Evolutionary conservation across 352 stramenopile genomes (phyloP).

Genomic region (Paralagenidium karlingii): DNA sequence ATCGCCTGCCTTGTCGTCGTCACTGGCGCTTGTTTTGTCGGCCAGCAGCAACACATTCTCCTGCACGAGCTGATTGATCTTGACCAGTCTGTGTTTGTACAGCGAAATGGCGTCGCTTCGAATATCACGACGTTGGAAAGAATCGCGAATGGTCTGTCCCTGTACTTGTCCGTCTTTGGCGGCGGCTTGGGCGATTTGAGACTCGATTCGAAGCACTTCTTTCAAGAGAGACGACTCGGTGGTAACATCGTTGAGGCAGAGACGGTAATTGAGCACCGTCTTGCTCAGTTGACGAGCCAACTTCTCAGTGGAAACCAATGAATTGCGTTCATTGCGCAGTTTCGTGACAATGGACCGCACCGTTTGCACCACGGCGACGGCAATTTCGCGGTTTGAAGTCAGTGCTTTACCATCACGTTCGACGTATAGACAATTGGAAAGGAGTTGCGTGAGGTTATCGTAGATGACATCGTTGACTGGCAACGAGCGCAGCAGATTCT

Average conservation of each 20-base stretch:
- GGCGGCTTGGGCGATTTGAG: conserved; percentile 18
- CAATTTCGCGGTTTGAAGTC: conserved; percentile 21
- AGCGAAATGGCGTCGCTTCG: conserved; percentile 48
- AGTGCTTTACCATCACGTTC: conserved; percentile 15
- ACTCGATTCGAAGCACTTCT: conserved; percentile 38
- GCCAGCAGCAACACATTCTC: conserved; percentile 19
- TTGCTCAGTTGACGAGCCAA: conserved; percentile 31
- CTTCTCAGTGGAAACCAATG: conserved; percentile 9
- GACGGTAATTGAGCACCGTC: conserved; percentile 27
- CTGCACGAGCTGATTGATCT: conserved; percentile 22
- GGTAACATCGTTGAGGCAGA: conserved; percentile 35
- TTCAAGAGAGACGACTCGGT: conserved; percentile 12
- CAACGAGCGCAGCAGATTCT: conserved; percentile 37
- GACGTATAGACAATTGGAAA: conserved; percentile 46
- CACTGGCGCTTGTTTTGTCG: too few species aligned
- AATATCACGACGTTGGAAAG: conserved; percentile 63
- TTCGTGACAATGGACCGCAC: conserved; percentile 19
- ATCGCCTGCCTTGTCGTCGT: conserved; percentile 4
- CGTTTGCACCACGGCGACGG: conserved; percentile 22
- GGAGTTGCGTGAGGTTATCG: conserved; percentile 36
- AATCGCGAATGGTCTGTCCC: conserved; percentile 61
- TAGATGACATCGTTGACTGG: conserved; percentile 20
- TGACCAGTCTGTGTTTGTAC: conserved; percentile 27
- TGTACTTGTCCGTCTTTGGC: conserved; percentile 38
- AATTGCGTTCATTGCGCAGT: conserved; percentile 6